Base-by-base conservation (phyloP, 441 rosid species). In the Mallotus japonicus region DNA sequence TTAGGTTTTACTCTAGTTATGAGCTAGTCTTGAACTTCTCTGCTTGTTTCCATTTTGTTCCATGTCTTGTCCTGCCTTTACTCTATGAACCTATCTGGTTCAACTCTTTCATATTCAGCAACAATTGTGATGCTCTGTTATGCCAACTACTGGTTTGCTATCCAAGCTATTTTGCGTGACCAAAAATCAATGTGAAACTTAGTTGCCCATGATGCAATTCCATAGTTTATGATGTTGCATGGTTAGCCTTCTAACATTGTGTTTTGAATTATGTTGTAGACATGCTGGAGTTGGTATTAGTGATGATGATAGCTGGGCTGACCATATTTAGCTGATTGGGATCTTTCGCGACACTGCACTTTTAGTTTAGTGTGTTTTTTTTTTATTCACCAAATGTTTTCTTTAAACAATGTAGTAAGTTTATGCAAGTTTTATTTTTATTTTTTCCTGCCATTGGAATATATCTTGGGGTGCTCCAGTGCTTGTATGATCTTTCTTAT, bases 241-340 rank as follows among this genome's bases (percentile, higher is more conserved):
- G 58, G 17, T 60, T 6, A 17, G 17, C 6, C n/a, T 17, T 63
- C 55, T 49, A 46, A 54, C n/a, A 0, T 16, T 50, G 44, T 71
- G n/a, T 17, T 9, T 47, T 65, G 54, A 62, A 59, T 75, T 66
- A 76, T 72, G 62, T 73, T 78, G 79, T 83, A 90, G 95, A 79
- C 89, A 81, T 78, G 89, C 81, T 11, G 87, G 90, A 42, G 95
- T 88, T 64, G 89, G 85, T 55, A 82, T 82, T 28, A 77, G 77
- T 2, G 88, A 88, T 11, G 90, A 85, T 17, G 89, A 86, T 46
- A 76, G 89, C 40, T 80, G 86, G 77, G 74, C 12, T 14, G 90
- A 88, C 76, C 89, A 77, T 74, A 78, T 83, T 73, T 83, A 85
- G 78, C 76, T 46, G 59, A 65, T 72, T 42, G 61, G 40, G 69